Evolutionary conservation across 441 rosid genomes (phyloP).

Genomic region (Eutrema salsugineum): DNA sequence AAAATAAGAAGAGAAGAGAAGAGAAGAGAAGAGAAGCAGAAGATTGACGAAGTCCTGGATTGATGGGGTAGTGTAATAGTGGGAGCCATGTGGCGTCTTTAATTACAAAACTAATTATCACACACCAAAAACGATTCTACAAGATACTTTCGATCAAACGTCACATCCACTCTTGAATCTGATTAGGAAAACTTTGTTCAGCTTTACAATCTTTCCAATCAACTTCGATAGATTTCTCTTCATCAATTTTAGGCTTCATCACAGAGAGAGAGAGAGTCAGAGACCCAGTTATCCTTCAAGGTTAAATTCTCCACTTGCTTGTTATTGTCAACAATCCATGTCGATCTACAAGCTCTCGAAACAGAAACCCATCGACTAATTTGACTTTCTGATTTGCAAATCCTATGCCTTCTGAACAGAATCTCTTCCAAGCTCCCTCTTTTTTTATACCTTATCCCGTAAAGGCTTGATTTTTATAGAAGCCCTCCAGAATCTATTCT

Average conservation of each 20-base stretch:
- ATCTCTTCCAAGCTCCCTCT: not conserved
- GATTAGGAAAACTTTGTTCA: not conserved
- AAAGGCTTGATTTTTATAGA: not conserved
- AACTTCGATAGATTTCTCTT: not conserved
- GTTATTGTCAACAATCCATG: not conserved
- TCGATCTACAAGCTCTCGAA: not conserved
- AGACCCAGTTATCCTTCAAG: not conserved
- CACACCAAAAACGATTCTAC: not conserved
- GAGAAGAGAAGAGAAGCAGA: not conserved
- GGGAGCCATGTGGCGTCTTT: slow-evolving; percentile 24
- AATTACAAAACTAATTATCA: not conserved
- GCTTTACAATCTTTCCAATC: not conserved
- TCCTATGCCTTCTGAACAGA: not conserved
- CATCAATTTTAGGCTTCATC: not conserved
- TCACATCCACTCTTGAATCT: slow-evolving; percentile 22
- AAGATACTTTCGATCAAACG: not conserved
- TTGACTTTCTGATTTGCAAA: slow-evolving; percentile 18
- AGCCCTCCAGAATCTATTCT: not conserved
- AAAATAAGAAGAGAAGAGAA: not conserved
- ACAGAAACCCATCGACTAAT: not conserved
- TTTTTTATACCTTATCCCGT: not conserved
- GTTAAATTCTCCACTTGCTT: not conserved
- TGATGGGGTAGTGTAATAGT: not conserved
- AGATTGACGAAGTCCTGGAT: slow-evolving; percentile 6
- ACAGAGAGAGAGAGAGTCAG: not conserved